phyloP scores from a whole-genome alignment of 2,329 filamentous ascomycete genomes.

The Trichoderma hamatum region DNA sequence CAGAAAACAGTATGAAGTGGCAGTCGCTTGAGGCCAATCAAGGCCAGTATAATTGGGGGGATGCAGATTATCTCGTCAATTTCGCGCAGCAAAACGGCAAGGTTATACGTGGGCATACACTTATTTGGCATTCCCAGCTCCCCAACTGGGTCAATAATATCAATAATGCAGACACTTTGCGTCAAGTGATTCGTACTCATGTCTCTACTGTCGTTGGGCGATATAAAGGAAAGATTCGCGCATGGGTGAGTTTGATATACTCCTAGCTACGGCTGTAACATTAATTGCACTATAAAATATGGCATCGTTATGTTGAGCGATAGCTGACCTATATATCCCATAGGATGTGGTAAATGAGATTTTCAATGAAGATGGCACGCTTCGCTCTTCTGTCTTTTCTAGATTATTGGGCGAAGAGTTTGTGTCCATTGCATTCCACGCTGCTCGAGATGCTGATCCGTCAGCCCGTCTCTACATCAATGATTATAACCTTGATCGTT shows the following conservation, averaged over 20 bases:
- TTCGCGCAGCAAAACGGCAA: constrained; percentile 16
- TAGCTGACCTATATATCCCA: neutral
- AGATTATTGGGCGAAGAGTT: constrained; percentile 9
- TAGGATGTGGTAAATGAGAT: constrained; percentile 17
- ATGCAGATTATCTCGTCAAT: constrained; percentile 15
- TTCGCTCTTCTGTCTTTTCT: constrained; percentile 13
- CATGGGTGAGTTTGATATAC: neutral
- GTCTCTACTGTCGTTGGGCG: constrained; percentile 8
- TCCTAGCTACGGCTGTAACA: neutral
- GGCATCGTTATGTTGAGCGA: neutral
- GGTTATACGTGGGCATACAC: constrained; percentile 7
- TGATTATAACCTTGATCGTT: constrained; percentile 10
- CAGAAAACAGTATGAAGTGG: constrained; percentile 21
- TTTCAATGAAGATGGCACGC: constrained; percentile 13
- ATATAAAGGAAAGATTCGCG: constrained; percentile 15
- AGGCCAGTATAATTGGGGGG: constrained; percentile 5
- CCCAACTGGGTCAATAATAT: constrained; percentile 10
- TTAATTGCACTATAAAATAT: neutral
- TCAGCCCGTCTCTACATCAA: constrained; percentile 9
- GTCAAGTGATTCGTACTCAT: constrained; percentile 10
- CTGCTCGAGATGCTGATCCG: constrained; percentile 8
- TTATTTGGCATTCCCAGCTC: constrained; percentile 10
- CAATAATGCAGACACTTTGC: constrained; percentile 12
- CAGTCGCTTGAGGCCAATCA: neutral
- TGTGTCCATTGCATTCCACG: constrained; percentile 7